Base-by-base conservation (phyloP, 2,329 filamentous ascomycete species). In the Paecilomyces variotii region DNA sequence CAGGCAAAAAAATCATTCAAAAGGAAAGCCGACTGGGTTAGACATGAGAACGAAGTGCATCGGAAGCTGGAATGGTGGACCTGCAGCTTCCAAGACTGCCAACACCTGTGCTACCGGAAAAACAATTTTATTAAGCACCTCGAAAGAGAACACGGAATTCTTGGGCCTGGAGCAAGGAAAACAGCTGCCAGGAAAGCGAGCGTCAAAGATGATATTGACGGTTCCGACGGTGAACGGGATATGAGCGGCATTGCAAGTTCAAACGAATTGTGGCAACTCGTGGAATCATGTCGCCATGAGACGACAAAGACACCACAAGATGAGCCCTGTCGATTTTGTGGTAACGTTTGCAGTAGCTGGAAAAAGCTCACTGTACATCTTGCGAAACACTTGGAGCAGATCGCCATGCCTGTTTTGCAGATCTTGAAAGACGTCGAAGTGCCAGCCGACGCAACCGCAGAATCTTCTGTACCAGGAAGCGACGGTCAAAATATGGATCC, bases 1-100 rank as follows among this genome's bases (percentile, higher is more conserved):
- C 91, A 96, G 54, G 86, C 89, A 19, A 96, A 95, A 73, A 96
- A 95, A 74, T 91, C 90, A 35, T 97, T 96, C 79, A 96, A 96
- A 75, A 85, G 91, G 54, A 97, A 96, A 74, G 92, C 92, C 12
- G 92, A 97, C 70, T 97, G 92, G 92, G 91, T 96, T 25, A 84
- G 92, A 30, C 92, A 97, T 68, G 92, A 96, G 71, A 96, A 93
- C 65, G 92, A 97, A 74, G 86, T 89, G 27, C 92, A 97, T 70
- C 84, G 92, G 26, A 90, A 95, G 63, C 78, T 96, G 2, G 91
- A 96, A 68, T 94, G 90, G 86, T 97, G 91, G 91, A 86, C 83
- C 4, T 97, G 92, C 70, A 86, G 89, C 61, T 83, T 91, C 24
- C 83, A 87, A 3, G 91, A 93, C 62, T 96, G 92, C 72, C 82